These are phyloP conservation scores for Dacryopinax spathularia DNA, from an alignment of 768 basidiomycete genomes.

Conservation along the genomic window DNA sequence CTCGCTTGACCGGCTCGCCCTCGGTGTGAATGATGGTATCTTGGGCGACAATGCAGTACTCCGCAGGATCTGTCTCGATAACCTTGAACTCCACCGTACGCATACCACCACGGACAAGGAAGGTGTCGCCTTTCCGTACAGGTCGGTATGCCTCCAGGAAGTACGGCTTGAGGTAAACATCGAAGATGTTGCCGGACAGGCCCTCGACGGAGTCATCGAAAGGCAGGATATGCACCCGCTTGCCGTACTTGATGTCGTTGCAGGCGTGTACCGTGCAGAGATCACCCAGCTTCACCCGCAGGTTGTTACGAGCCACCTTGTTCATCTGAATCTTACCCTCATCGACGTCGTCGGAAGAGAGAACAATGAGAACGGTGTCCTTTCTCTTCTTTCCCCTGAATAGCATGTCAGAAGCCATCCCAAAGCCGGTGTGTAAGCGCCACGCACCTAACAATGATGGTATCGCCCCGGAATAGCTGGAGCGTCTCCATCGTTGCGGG, in stretches of 20 bases:
- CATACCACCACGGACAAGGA: constrained; percentile 98
- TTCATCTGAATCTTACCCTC: constrained; percentile 97
- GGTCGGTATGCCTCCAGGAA: constrained; percentile 98
- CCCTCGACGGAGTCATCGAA: constrained; percentile 99
- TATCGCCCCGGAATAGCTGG: constrained; percentile 90
- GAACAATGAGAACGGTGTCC: constrained; percentile 88
- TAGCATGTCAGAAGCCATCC: constrained; percentile 2
- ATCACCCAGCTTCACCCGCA: constrained; percentile 94
- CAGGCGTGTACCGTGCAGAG: constrained; percentile 92
- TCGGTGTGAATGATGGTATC: constrained; percentile 97
- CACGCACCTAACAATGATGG: constrained; percentile 78
- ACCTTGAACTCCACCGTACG: constrained; percentile 98
- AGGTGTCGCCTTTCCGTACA: constrained; percentile 94
- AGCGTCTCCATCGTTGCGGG: constrained; percentile 93
- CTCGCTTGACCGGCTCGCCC: constrained; percentile 96
- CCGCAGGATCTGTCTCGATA: constrained; percentile 92
- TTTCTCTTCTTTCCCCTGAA: constrained; percentile 88
- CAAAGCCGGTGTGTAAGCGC: background rate
- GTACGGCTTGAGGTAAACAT: constrained; percentile 95
- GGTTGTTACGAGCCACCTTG: constrained; percentile 99
- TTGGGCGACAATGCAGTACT: constrained; percentile 97
- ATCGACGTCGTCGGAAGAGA: constrained; percentile 91
- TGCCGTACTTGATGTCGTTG: constrained; percentile 97
- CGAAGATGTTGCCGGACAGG: constrained; percentile 93
- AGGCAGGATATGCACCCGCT: constrained; percentile 89